A percentile compares a stretch with the other conserved stretches of the same genome.
Conservation (phyloP, 2,329 filamentous ascomycete species). For the Phaeosphaeria sp. region DNA sequence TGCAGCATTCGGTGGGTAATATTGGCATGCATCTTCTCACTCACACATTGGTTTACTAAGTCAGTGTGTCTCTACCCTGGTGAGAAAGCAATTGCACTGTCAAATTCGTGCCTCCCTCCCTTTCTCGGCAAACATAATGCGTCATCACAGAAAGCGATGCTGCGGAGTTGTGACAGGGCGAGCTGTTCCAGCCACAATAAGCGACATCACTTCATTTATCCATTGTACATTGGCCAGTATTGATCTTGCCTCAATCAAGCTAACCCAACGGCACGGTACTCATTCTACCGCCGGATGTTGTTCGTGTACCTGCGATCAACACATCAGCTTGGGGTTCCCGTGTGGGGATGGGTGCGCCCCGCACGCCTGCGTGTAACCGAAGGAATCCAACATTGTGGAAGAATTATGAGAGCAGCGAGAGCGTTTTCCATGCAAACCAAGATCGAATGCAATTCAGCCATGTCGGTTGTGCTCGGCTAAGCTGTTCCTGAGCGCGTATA, state of each 20-base stretch:
- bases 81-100: neutral
- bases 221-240: neutral
- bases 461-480: neutral
- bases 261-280: neutral
- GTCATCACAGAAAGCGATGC: neutral
- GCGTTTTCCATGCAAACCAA: neutral
- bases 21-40: neutral
- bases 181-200: neutral
- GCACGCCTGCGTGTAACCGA: neutral
- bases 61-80: neutral
- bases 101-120: neutral
- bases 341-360: neutral
- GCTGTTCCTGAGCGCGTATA: neutral
- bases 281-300: constrained; percentile 2
- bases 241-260: neutral
- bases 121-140: neutral
- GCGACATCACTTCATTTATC: neutral
- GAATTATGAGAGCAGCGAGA: neutral
- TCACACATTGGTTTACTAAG: neutral
- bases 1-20: neutral
- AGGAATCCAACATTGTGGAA: neutral
- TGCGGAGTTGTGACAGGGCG: neutral
- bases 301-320: constrained; percentile 1
- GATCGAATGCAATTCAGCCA: neutral
- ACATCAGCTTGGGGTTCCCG: neutral